These are phyloP conservation scores for Baudoinia panamericana DNA, from an alignment of 495 filamentous ascomycete species.

Conservation along the genomic window DNA sequence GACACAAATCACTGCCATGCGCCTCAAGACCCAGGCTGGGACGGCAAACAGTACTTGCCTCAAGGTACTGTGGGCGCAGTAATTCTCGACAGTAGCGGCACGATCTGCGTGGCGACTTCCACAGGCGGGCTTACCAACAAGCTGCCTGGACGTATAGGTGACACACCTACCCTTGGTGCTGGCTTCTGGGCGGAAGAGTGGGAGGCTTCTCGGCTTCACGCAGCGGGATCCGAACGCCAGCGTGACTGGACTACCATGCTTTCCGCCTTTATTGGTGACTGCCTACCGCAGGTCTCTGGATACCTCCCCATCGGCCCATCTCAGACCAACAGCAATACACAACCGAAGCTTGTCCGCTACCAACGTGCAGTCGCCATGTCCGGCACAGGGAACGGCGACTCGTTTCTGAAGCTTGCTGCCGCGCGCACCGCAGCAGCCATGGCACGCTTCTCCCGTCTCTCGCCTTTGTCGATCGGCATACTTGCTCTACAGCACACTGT, in stretches of 20 bases:
- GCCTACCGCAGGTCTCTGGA: conserved; percentile 10
- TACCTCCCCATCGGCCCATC: conserved; percentile 7
- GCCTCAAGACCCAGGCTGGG: conserved; percentile 29
- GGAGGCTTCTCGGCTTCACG: conserved; percentile 22
- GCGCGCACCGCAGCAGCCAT: conserved; percentile 60
- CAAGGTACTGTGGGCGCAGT: conserved; percentile 82
- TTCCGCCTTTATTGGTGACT: conserved; percentile 11
- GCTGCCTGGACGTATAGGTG: conserved; percentile 68
- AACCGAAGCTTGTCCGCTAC: not conserved
- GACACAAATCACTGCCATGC: not conserved
- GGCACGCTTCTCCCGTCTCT: conserved; percentile 43
- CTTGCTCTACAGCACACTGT: conserved; percentile 36
- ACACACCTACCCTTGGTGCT: conserved; percentile 75
- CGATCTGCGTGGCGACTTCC: conserved; percentile 66
- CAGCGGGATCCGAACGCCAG: conserved; percentile 1
- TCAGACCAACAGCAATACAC: not conserved
- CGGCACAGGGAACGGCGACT: conserved; percentile 83
- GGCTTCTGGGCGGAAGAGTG: conserved; percentile 87
- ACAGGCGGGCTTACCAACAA: conserved; percentile 89
- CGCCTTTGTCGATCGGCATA: conserved; percentile 23
- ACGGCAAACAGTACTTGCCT: conserved; percentile 48
- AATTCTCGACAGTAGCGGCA: conserved; percentile 59
- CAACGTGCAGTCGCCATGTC: conserved; percentile 50
- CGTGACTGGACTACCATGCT: not conserved
- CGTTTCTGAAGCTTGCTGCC: conserved; percentile 65